Evolutionary conservation across 2,329 filamentous ascomycete species (phyloP).

Genomic region (Dryadomyces quercus-mongolicae): DNA sequence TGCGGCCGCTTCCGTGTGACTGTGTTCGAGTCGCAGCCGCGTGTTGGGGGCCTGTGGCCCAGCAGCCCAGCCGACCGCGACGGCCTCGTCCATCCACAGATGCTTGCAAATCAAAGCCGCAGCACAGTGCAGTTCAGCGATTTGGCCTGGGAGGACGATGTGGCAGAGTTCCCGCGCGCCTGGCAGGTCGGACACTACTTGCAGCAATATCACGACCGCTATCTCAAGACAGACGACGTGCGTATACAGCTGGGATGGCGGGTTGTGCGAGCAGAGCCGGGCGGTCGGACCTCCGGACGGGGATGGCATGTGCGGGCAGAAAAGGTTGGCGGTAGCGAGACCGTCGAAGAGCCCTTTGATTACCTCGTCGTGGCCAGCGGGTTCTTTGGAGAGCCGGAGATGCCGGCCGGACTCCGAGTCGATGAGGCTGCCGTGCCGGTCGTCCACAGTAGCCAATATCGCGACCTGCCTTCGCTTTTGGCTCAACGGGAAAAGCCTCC

Average conservation of each 20-base stretch:
- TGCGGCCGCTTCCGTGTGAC: constrained; percentile 49
- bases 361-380: constrained; percentile 62
- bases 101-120: constrained; percentile 62
- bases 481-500: background rate
- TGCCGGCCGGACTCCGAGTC: constrained; percentile 26
- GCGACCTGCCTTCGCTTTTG: constrained; percentile 39
- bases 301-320: constrained; percentile 26
- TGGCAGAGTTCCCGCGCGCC: constrained; percentile 58
- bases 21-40: constrained; percentile 53
- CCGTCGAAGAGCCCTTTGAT: constrained; percentile 40
- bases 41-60: constrained; percentile 72
- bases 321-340: background rate
- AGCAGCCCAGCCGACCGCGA: constrained; percentile 31
- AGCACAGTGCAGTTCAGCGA: constrained; percentile 67
- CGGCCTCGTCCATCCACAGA: constrained; percentile 51
- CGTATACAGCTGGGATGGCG: constrained; percentile 37
- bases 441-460: constrained; percentile 58
- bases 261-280: constrained; percentile 28
- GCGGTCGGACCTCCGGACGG: constrained; percentile 12
- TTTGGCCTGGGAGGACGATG: constrained; percentile 48
- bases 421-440: constrained; percentile 28
- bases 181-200: constrained; percentile 69
- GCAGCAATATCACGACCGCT: constrained; percentile 47
- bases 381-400: constrained; percentile 55
- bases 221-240: constrained; percentile 28